Evolutionary conservation across 768 basidiomycete genomes (phyloP).

Genomic region (Tricholoma hemisulphureum): DNA sequence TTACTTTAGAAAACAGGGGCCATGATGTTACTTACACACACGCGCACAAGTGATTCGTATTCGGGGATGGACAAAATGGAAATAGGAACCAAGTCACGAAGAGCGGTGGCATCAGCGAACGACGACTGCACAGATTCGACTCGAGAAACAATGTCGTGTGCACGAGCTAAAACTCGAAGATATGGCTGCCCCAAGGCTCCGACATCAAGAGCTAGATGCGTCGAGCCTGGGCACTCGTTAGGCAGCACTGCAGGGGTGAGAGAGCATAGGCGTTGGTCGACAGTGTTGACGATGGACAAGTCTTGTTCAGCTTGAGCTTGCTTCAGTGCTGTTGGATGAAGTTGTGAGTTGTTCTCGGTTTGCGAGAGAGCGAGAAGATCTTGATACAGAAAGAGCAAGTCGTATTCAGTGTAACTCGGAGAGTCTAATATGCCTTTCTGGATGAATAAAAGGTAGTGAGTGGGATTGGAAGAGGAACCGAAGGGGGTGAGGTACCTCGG

Average conservation of each 20-base stretch:
- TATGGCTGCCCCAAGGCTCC: constrained; percentile 20
- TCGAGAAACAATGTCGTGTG: constrained; percentile 34
- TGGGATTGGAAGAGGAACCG: not conserved
- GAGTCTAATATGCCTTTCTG: constrained; percentile 34
- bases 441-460: not conserved
- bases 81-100: constrained; percentile 35
- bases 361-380: constrained; percentile 40
- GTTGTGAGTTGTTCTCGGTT: constrained; percentile 6
- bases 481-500: constrained; percentile 28
- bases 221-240: not conserved
- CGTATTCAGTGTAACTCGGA: constrained; percentile 41
- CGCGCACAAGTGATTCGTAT: constrained; percentile 53
- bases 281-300: constrained; percentile 28
- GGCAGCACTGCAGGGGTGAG: not conserved
- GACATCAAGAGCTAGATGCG: not conserved
- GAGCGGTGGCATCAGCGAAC: constrained; percentile 9
- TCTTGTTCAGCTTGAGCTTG: constrained; percentile 32
- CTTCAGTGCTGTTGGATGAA: constrained; percentile 10
- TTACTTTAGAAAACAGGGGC: not conserved
- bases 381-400: constrained; percentile 42
- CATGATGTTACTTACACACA: constrained; percentile 38
- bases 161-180: constrained; percentile 34
- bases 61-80: constrained; percentile 50
- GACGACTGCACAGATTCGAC: constrained; percentile 29
- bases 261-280: constrained; percentile 33